A percentile compares a stretch with the other conserved stretches of the same genome.
Evolutionary conservation across 1,284 basidiomycete genomes (phyloP).

Genomic region (Earliella scabrosa): DNA sequence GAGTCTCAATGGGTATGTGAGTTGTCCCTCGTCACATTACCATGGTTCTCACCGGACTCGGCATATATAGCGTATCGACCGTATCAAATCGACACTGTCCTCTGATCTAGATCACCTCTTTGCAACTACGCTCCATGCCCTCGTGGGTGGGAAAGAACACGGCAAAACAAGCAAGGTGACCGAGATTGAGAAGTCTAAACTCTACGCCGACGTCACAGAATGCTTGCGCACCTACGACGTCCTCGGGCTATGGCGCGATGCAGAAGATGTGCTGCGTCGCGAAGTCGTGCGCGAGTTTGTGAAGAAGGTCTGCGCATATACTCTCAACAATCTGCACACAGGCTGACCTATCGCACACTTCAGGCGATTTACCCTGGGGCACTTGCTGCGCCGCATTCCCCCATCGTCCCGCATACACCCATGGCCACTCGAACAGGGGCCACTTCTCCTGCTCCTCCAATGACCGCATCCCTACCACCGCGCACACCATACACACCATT

Average conservation of each 20-base stretch:
- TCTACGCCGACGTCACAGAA: slow-evolving; percentile 68
- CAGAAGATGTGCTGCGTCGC: slow-evolving; percentile 80
- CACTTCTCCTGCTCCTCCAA: slow-evolving; percentile 20
- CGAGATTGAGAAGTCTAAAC: slow-evolving; percentile 69
- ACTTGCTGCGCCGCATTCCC: slow-evolving; percentile 69
- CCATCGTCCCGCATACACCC: slow-evolving; percentile 76
- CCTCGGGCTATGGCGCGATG: slow-evolving; percentile 81
- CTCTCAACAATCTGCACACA: no score
- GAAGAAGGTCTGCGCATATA: slow-evolving; percentile 71
- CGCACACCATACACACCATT: slow-evolving; percentile 69
- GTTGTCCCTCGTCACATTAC: slow-evolving; percentile 24
- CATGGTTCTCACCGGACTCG: slow-evolving; percentile 10
- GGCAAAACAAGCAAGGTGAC: slow-evolving; percentile 40
- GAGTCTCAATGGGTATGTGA: slow-evolving; percentile 85
- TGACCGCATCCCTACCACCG: slow-evolving; percentile 42
- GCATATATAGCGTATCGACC: slow-evolving; percentile 69
- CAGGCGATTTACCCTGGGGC: slow-evolving; percentile 77
- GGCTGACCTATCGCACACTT: slow-evolving; percentile 2
- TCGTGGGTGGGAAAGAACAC: slow-evolving; percentile 51
- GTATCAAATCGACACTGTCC: slow-evolving; percentile 80
- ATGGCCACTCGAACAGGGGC: slow-evolving; percentile 40
- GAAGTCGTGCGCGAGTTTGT: slow-evolving; percentile 77
- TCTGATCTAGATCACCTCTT: slow-evolving; percentile 86
- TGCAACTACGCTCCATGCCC: slow-evolving; percentile 51
- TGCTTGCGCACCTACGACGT: slow-evolving; percentile 85